Evolutionary conservation across 768 basidiomycete genomes (phyloP), one percentile per base, ranked within the genome.

Genomic region (Amanita pseudoporphyria): DNA sequence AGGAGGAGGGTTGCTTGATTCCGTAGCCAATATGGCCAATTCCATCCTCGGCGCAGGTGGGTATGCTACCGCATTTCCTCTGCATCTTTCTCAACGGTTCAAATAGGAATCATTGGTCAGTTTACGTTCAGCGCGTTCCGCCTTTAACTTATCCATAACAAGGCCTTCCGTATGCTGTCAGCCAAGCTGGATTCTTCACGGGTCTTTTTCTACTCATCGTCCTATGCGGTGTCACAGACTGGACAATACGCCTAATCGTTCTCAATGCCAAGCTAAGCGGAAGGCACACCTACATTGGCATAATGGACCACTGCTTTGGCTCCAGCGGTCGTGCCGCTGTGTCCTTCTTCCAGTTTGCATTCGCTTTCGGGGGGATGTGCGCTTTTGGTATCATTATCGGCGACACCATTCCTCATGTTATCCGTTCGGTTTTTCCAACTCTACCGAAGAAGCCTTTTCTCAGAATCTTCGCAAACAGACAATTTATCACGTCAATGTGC

Each of bases 281-380:
- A 1, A 73, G 87, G 42, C 82, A 81, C 56, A 90, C 90, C 2
- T 97, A 97, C 60, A 93, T 94, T 52, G 92, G 86, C 56, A 86
- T 96, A 48, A 95, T 97, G 93, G 72, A 87, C 61, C 84, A 81
- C 45, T 94, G 89, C 65, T 99, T 94, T 64, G 96, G 96, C 6
- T 64, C 78, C 10, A 84, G 82, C 47, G 96, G 96, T n/a, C 79
- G 91, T 45, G 89, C 90, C 2, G 89, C 90, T 0, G 90, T 96
- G 14, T 95, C 94, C 0, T 84, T 97, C 64, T 98, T 99, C 62
- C 96, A 98, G 62, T 98, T 99, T 61, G 73, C 92, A 3, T 98
- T 99, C 62, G 96, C 96, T 6, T 96, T 96, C 56, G 96, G 96
- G 58, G 94, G 95, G 37, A 97, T 97, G 93, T 95, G 92, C 56